These are phyloP conservation scores for Pseudozyma pruni DNA, from an alignment of 1,284 basidiomycete genomes.

Conservation along the genomic window DNA sequence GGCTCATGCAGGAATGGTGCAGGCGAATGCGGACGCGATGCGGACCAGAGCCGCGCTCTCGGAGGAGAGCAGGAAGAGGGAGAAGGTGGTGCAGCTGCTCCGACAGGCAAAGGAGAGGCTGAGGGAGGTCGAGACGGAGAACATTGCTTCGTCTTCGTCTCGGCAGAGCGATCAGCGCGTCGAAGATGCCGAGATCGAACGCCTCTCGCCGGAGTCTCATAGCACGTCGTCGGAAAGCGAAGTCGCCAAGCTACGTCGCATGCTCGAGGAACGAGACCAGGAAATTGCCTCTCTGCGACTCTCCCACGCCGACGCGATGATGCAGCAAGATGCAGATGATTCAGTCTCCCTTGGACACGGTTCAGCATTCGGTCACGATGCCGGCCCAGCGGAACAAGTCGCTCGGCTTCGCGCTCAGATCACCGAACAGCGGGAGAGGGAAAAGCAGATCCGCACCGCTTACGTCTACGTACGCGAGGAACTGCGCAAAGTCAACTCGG, in stretches of 20 bases:
- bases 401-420: constrained; percentile 30
- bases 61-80: constrained; percentile 46
- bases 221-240: constrained; percentile 13
- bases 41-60: constrained; percentile 9
- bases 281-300: constrained; percentile 36
- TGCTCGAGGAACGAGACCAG: constrained; percentile 30
- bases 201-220: not conserved
- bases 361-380: not conserved
- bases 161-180: not conserved
- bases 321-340: constrained; percentile 12
- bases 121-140: constrained; percentile 27
- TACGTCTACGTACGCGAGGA: constrained; percentile 59
- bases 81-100: constrained; percentile 37
- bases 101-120: constrained; percentile 34
- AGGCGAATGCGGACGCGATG: constrained; percentile 47
- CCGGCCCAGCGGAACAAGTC: constrained; percentile 12
- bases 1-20: constrained; percentile 35
- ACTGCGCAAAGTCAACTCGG: constrained; percentile 46
- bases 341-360: not conserved
- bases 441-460: constrained; percentile 54
- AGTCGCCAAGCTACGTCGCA: constrained; percentile 7
- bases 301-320: constrained; percentile 33
- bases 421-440: constrained; percentile 43
- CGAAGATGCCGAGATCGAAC: not conserved
- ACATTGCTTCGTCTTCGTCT: not conserved